Conservation (phyloP, 163 green algal species). For the Prototheca stagnorum region DNA sequence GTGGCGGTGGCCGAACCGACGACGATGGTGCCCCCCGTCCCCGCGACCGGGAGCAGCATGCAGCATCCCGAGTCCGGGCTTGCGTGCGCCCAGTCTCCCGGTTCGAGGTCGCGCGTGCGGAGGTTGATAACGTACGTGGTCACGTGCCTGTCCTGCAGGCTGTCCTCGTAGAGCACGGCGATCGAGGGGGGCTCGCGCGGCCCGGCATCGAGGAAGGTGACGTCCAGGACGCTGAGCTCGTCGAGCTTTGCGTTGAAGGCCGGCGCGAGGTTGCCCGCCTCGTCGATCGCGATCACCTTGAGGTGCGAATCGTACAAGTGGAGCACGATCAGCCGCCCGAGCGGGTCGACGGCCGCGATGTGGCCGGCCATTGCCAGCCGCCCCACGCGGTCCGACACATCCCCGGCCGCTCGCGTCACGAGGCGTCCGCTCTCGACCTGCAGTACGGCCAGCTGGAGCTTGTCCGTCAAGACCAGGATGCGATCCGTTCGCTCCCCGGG, state of each 20-base stretch:
- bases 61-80: conserved; percentile 58
- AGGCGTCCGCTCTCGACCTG: conserved; percentile 26
- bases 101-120: no score
- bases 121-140: conserved; percentile 93
- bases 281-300: conserved; percentile 80
- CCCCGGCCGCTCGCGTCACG: conserved; percentile 59
- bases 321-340: conserved; percentile 59
- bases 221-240: conserved; percentile 74
- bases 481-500: conserved; percentile 48
- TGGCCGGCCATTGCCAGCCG: conserved; percentile 62
- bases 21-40: conserved; percentile 49
- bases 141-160: conserved; percentile 62
- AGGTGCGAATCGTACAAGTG: conserved; percentile 92
- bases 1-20: conserved; percentile 2
- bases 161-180: conserved; percentile 82
- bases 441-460: background rate
- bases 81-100: conserved; percentile 51
- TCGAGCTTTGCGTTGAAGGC: conserved; percentile 84
- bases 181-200: conserved; percentile 43
- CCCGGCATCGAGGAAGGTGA: conserved; percentile 44
- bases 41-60: conserved; percentile 66
- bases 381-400: conserved; percentile 65
- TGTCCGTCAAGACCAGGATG: conserved; percentile 69
- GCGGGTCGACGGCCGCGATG: conserved; percentile 66
- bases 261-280: conserved; percentile 41